A percentile compares a stretch with the other conserved stretches of the same genome.
These are phyloP conservation scores for Cordyceps fumosorosea DNA, from an alignment of 2,329 filamentous ascomycete genomes.

Conservation along the genomic window DNA sequence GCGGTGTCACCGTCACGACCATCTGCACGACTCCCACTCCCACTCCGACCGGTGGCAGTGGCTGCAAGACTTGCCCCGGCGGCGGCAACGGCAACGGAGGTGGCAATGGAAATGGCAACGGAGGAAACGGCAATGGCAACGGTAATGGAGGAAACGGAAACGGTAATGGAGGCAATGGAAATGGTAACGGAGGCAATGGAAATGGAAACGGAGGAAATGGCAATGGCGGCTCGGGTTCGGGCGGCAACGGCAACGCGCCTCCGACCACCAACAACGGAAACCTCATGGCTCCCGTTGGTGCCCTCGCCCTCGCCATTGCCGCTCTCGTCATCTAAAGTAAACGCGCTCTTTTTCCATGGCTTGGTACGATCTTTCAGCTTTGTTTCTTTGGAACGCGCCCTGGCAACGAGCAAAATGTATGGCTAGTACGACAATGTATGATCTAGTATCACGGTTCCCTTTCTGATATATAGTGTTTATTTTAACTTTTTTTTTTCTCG, in stretches of 20 bases:
- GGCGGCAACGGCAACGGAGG: neutral
- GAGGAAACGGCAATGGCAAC: neutral
- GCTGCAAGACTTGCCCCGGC: constrained; percentile 8
- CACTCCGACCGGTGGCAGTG: neutral
- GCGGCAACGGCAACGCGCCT: neutral
- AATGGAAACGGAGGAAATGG: neutral
- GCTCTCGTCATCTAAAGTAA: constrained; percentile 12
- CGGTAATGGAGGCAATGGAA: neutral
- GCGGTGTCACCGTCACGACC: neutral
- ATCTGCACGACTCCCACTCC: neutral
- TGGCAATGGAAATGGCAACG: neutral
- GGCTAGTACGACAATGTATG: neutral
- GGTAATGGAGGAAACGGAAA: neutral
- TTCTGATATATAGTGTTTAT: constrained; percentile 10
- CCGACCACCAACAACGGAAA: neutral
- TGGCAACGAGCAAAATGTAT: constrained; percentile 4
- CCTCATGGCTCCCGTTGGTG: constrained; percentile 10
- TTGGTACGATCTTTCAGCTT: neutral
- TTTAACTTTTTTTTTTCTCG: neutral
- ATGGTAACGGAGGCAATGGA: neutral
- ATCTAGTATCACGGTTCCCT: constrained; percentile 1
- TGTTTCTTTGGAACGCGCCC: neutral
- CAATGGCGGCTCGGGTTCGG: neutral
- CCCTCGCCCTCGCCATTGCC: constrained; percentile 10
- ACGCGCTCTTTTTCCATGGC: neutral